These are phyloP conservation scores for Yamadazyma olivae DNA, from an alignment of 805 yeast species.

Conservation along the genomic window DNA sequence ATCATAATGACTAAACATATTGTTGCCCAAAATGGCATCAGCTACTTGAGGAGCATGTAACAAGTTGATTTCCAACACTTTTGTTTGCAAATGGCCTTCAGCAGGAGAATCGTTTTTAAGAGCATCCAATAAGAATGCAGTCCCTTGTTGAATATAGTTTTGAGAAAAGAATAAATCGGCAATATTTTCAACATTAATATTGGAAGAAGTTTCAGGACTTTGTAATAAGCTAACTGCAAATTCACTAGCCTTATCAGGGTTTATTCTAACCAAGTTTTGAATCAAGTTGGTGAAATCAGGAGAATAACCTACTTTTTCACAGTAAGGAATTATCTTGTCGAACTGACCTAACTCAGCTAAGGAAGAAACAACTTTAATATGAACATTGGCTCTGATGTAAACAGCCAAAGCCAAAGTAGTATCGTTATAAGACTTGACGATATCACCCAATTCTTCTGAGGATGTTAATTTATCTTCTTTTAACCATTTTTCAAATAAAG, in stretches of 20 bases:
- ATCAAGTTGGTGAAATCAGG: conserved; percentile 90
- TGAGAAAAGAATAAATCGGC: conserved; percentile 95
- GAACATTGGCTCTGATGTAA: conserved; percentile 77
- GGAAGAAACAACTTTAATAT: conserved; percentile 85
- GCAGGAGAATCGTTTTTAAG: conserved; percentile 90
- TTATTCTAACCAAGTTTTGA: conserved; percentile 85
- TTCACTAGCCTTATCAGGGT: conserved; percentile 98
- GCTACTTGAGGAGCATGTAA: conserved; percentile 99
- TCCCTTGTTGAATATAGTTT: conserved; percentile 94
- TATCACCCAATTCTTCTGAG: conserved; percentile 97
- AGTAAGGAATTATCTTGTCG: conserved; percentile 91
- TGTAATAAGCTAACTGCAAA: conserved; percentile 85
- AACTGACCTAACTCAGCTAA: conserved; percentile 95
- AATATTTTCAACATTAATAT: conserved; percentile 76
- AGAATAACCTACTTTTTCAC: conserved; percentile 80
- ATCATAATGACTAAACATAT: conserved; percentile 94
- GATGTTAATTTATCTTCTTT: conserved; percentile 90
- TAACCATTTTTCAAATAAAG: conserved; percentile 92
- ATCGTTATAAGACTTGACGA: conserved; percentile 81
- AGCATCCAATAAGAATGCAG: conserved; percentile 94
- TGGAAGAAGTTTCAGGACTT: conserved; percentile 42
- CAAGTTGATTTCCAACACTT: conserved; percentile 87
- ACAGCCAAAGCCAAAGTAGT: conserved; percentile 85
- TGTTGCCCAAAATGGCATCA: conserved; percentile 94
- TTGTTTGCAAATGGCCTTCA: conserved; percentile 94